Base-by-base conservation (phyloP, 768 basidiomycete species). In the Termitomyces bulborhizus region DNA sequence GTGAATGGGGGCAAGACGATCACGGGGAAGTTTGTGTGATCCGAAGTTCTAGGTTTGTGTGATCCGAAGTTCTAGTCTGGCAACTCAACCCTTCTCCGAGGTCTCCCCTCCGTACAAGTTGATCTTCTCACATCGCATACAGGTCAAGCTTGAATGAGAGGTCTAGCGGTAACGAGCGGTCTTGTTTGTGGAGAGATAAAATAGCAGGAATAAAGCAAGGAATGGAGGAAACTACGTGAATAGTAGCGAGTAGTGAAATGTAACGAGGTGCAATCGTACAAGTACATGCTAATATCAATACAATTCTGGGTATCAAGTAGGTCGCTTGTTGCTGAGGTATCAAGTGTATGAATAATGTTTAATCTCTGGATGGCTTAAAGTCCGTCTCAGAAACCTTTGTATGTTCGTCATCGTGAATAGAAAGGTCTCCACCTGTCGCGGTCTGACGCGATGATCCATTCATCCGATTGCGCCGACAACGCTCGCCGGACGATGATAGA, bases 401-500 rank as follows among this genome's bases (percentile, higher is more conserved):
- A 8, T 18, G 27, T 40, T 32, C 12, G 13, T 31, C 12, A n/a
- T 24, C 21, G 13, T 1, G 24, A 26, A 26, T 24, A 18, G 12
- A 7, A 21, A 24, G 37, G 43, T 43, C 31, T 26, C 18, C 29
- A 36, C 12, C 41, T 3, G 29, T 50, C 43, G n/a, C 49, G 37
- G 49, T 50, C 26, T 13, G 54, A 43, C 13, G 54, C 34, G 45
- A 60, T 59, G 9, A 58, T 47, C 61, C 58, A 68, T 26, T 49
- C 34, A 42, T 60, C 61, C 2, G 42, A 47, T 16, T 27, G 18
- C 13, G 37, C 34, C 16, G 58, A 44, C n/a, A 65, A 57, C 18
- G 65, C 70, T 15, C 63, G 50, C 12, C 64, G 59, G 3, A 73
- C 65, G 18, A 73, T 44, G 24, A 46, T 45, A 1, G 71, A 72